A percentile compares a stretch with the other conserved stretches of the same genome.
These are phyloP conservation scores for Liquidambar formosana DNA, from an alignment of 164 flowering plant species.

Conservation along the genomic window DNA sequence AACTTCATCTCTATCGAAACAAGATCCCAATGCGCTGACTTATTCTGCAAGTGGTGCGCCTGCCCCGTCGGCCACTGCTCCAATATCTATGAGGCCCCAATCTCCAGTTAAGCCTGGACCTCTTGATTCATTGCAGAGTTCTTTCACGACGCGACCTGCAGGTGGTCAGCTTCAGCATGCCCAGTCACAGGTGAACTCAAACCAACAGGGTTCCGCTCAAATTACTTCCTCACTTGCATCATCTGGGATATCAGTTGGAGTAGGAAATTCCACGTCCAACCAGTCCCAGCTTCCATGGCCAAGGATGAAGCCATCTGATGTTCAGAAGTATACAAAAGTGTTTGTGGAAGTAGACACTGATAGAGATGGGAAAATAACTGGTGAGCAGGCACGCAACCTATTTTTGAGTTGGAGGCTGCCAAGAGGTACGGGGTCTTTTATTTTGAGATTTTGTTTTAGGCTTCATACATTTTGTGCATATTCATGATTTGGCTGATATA, in stretches of 20 bases:
- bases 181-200: slow-evolving; percentile 35
- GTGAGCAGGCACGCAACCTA: slow-evolving; percentile 85
- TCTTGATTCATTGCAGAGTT: slow-evolving; percentile 58
- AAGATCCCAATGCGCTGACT: slow-evolving; percentile 29
- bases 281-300: slow-evolving; percentile 82
- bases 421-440: slow-evolving; percentile 51
- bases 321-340: slow-evolving; percentile 84
- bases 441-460: background rate
- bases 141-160: slow-evolving; percentile 44
- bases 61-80: slow-evolving; percentile 43
- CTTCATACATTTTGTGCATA: background rate
- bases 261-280: slow-evolving; percentile 41
- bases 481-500: background rate
- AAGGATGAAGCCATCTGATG: slow-evolving; percentile 76
- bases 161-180: slow-evolving; percentile 43
- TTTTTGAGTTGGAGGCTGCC: slow-evolving; percentile 97
- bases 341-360: slow-evolving; percentile 91
- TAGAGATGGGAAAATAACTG: slow-evolving; percentile 91
- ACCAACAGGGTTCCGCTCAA: slow-evolving; percentile 44
- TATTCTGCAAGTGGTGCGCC: slow-evolving; percentile 41
- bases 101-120: slow-evolving; percentile 49
- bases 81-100: slow-evolving; percentile 47
- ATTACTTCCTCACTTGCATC: slow-evolving; percentile 32
- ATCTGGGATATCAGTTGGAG: slow-evolving; percentile 47
- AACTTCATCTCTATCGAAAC: slow-evolving; percentile 40